Conservation (phyloP, 2,329 filamentous ascomycete genomes). For the Venturiaceae sp. region DNA sequence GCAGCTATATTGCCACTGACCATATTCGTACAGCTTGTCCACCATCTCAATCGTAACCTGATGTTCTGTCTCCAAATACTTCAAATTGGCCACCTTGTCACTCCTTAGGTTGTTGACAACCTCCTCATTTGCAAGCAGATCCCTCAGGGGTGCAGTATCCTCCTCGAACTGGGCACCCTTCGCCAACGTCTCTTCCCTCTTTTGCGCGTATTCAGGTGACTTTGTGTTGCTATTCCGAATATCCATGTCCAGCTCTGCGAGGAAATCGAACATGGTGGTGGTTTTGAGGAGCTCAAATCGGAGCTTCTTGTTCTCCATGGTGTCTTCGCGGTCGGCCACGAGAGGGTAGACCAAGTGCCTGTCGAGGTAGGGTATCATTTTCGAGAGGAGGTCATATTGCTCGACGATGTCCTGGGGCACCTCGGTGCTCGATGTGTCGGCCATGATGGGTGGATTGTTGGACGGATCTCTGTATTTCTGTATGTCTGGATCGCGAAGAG, state of each 20-base stretch:
- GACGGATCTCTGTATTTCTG: neutral
- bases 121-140: conserved; percentile 76
- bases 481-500: neutral
- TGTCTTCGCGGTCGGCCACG: conserved; percentile 73
- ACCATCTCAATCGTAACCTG: conserved; percentile 93
- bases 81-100: conserved; percentile 98
- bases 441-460: conserved; percentile 23
- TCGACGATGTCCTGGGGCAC: conserved; percentile 48
- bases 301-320: conserved; percentile 66
- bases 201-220: conserved; percentile 78
- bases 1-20: conserved; percentile 96
- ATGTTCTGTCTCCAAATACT: conserved; percentile 94
- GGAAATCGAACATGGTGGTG: conserved; percentile 99
- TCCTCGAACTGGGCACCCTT: conserved; percentile 76
- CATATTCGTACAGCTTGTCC: conserved; percentile 88
- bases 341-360: conserved; percentile 91
- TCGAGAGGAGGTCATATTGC: conserved; percentile 74
- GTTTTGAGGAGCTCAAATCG: conserved; percentile 93
- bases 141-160: conserved; percentile 79
- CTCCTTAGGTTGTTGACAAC: conserved; percentile 85
- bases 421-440: conserved; percentile 23
- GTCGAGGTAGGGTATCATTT: conserved; percentile 86
- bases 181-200: conserved; percentile 79
- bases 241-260: conserved; percentile 83
- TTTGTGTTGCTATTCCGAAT: conserved; percentile 70